These are phyloP conservation scores for Incumbomyces delicatus DNA, from an alignment of 2,329 filamentous ascomycete species.

Conservation along the genomic window DNA sequence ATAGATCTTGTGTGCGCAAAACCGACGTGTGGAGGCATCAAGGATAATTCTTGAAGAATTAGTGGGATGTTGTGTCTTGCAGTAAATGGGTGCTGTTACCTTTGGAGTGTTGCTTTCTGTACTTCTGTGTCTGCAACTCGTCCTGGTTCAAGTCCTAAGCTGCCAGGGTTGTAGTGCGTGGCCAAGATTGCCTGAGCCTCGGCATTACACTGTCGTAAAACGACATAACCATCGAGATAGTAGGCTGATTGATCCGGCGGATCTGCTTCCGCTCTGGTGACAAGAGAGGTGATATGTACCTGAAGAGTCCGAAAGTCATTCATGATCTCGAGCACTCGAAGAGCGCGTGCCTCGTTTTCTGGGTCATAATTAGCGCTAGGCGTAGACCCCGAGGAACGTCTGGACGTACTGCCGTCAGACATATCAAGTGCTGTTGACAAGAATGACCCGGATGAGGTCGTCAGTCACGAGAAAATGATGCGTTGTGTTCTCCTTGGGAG, in stretches of 20 bases:
- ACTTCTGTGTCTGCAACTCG: slow-evolving; percentile 38
- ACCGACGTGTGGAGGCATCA: slow-evolving; percentile 50
- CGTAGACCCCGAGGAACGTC: slow-evolving; percentile 19
- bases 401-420: slow-evolving; percentile 20
- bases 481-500: not conserved
- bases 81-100: slow-evolving; percentile 31
- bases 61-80: not conserved
- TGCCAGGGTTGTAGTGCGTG: slow-evolving; percentile 41
- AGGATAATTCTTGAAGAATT: slow-evolving; percentile 43
- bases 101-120: slow-evolving; percentile 47
- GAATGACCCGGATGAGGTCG: not conserved
- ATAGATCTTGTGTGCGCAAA: slow-evolving; percentile 53
- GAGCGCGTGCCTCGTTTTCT: slow-evolving; percentile 56
- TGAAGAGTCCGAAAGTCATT: slow-evolving; percentile 54
- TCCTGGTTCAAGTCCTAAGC: slow-evolving; percentile 24
- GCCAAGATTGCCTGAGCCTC: slow-evolving; percentile 47
- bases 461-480: not conserved
- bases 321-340: slow-evolving; percentile 55
- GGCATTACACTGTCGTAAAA: slow-evolving; percentile 46
- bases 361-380: slow-evolving; percentile 25
- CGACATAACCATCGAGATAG: slow-evolving; percentile 48
- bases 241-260: slow-evolving; percentile 44
- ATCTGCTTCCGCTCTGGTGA: slow-evolving; percentile 40
- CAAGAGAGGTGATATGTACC: slow-evolving; percentile 39
- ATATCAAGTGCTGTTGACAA: slow-evolving; percentile 8